Conservation (phyloP, 306 rosid species). For the Casuarina equisetifolia region DNA sequence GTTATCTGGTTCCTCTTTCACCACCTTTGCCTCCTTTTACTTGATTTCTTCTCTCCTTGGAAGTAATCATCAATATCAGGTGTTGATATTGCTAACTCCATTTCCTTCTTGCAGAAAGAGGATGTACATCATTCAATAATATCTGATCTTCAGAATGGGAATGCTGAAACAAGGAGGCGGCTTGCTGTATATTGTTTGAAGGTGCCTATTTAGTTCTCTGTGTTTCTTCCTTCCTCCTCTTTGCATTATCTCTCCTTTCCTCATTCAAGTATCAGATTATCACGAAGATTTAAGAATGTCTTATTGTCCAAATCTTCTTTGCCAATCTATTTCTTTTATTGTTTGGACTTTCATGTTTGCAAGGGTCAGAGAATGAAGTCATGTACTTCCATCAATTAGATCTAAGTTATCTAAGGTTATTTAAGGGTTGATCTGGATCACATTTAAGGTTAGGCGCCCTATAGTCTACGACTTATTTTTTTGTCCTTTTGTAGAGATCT, state of each 20-base stretch:
- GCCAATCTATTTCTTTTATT: not conserved
- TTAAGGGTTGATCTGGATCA: not conserved
- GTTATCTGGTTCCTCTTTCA: slow-evolving; percentile 3
- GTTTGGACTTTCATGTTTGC: not conserved
- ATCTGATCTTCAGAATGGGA: slow-evolving; percentile 98
- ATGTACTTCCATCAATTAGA: not conserved
- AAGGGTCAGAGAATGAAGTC: not conserved
- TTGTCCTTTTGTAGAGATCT: not conserved
- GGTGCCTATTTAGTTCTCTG: slow-evolving; percentile 47
- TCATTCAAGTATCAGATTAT: not conserved
- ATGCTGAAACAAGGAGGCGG: slow-evolving; percentile 93
- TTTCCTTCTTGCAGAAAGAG: slow-evolving; percentile 69
- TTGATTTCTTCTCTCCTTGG: slow-evolving; percentile 14
- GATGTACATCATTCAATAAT: slow-evolving; percentile 97
- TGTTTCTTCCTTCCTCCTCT: slow-evolving; percentile 26
- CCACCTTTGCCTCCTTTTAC: slow-evolving; percentile 25
- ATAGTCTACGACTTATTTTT: not conserved
- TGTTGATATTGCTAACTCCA: slow-evolving; percentile 29
- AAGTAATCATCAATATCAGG: slow-evolving; percentile 14
- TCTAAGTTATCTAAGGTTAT: not conserved
- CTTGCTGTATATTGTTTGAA: slow-evolving; percentile 96
- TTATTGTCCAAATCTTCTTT: not conserved
- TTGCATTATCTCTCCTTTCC: slow-evolving; percentile 8
- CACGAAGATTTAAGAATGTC: not conserved
- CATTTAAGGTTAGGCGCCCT: not conserved